phyloP scores from a whole-genome alignment of 208 protist species.

The Porcisia hertigi region DNA sequence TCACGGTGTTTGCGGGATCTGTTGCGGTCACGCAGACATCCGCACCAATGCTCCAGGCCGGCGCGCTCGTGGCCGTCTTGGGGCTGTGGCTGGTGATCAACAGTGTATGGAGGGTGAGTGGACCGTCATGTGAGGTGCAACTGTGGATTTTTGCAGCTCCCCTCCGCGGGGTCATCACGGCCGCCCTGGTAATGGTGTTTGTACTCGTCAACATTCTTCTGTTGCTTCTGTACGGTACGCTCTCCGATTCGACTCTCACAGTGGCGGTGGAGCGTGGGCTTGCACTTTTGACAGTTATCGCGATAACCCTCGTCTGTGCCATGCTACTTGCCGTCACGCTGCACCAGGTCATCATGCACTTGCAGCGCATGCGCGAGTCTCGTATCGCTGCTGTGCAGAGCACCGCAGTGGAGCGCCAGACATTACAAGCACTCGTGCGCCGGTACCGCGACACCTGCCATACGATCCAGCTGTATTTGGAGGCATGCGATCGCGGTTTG shows the following conservation, averaged over 20 bases:
- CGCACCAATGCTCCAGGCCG: conserved; percentile 24
- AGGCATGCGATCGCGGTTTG: conserved; percentile 28
- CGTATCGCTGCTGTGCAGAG: neutral
- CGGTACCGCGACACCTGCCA: conserved; percentile 17
- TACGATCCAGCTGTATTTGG: conserved; percentile 19
- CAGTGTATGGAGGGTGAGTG: conserved; percentile 13
- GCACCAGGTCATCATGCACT: conserved; percentile 5
- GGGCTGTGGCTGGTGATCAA: conserved; percentile 7
- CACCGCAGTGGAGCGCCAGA: conserved; percentile 2
- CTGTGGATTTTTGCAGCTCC: neutral
- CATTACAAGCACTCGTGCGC: conserved; percentile 18
- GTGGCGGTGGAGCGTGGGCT: neutral
- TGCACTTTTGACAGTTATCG: conserved; percentile 10
- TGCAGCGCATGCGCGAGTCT: conserved; percentile 3
- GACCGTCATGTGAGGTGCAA: neutral
- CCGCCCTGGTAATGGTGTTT: conserved; percentile 8
- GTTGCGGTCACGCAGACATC: conserved; percentile 12
- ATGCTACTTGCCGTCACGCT: conserved; percentile 11
- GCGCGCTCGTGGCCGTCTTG: conserved; percentile 16
- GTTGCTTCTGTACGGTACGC: conserved; percentile 21
- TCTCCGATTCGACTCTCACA: conserved; percentile 4
- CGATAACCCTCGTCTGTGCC: conserved; percentile 11
- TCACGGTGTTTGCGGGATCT: conserved; percentile 12
- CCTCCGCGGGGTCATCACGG: conserved; percentile 15
- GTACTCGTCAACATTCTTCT: conserved; percentile 23